Base-by-base conservation (phyloP, 257 asterid genomes). In the Catharanthus roseus region DNA sequence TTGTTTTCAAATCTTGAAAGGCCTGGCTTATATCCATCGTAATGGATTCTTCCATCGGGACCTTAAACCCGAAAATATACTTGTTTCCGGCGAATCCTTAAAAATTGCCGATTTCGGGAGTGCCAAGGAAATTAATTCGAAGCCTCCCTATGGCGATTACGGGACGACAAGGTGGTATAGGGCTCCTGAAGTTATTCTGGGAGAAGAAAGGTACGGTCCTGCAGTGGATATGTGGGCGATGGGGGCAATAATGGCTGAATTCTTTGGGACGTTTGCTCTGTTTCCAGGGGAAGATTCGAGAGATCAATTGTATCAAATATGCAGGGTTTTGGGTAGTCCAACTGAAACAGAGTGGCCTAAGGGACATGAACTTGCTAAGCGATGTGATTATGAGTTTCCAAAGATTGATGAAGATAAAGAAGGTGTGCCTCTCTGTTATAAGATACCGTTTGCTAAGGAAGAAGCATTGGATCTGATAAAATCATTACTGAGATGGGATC, bases 191-290 rank as follows among this genome's bases (percentile, higher is more conserved):
- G 86, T 86, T 65, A 80, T 88, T 33, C 89, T 88, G 0, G 44
- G 66, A 16, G 23, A 33, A 4, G 39, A 42, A 5, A 6, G 69
- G 29, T 85, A 88, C 68, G 86, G 86, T 67, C 85, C 95, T 47
- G 81, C 89, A 29, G 89, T 86, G 81, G 96, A 89, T 80, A 87
- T 89, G 93, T 89, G 96, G 96, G 96, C 96, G 1, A 82, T 89
- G 91, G 96, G 96, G 54, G 96, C 93, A 50, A 87, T 89, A 63
- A 85, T 89, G 88, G 93, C 96, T 47, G 96, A 89, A 75, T 70
- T 87, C 67, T 79, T 85, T 63, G 23, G 66, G 15, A 18, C 1
- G 36, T 16, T 1, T 26, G 21, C 66, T 2, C 19, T 61, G 23
- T 61, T 61, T 33, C 66, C 44, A 1, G 66, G 66, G 1, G 28